Conservation (phyloP, 306 rosid genomes). For the Rosa rugosa region DNA sequence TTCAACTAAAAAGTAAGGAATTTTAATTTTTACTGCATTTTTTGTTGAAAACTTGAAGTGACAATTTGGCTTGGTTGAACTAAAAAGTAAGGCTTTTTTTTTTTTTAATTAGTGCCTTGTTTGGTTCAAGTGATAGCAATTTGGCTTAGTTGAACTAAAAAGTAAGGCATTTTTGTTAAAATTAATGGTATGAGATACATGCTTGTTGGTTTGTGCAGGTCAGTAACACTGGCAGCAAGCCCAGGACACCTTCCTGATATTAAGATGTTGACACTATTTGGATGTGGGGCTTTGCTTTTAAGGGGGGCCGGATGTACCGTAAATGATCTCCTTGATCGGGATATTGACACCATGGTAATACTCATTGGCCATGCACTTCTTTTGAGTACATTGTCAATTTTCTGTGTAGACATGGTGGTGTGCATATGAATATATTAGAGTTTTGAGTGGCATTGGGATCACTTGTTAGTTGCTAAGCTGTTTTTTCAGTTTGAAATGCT, state of each 20-base stretch:
- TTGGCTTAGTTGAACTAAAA: background rate
- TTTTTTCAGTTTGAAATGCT: background rate
- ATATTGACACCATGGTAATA: conserved; percentile 72
- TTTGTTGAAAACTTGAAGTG: background rate
- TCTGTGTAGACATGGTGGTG: background rate
- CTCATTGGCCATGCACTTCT: conserved; percentile 2
- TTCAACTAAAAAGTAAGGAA: no score
- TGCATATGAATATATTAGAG: background rate
- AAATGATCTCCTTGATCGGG: conserved; percentile 83
- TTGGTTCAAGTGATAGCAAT: background rate
- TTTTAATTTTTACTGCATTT: background rate
- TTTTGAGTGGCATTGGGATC: background rate
- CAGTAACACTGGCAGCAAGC: conserved; percentile 75
- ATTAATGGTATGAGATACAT: background rate
- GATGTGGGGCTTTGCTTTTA: conserved; percentile 78
- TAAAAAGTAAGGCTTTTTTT: no score
- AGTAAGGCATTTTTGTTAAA: background rate
- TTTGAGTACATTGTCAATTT: background rate
- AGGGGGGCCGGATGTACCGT: conserved; percentile 90
- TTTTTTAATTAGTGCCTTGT: background rate
- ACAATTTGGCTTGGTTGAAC: no score
- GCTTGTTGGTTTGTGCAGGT: conserved; percentile 48
- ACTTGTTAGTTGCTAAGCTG: background rate
- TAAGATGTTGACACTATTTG: conserved; percentile 71
- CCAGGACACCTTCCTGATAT: conserved; percentile 83